phyloP scores from a whole-genome alignment of 306 rosid genomes.

The Vigna nakashimae region DNA sequence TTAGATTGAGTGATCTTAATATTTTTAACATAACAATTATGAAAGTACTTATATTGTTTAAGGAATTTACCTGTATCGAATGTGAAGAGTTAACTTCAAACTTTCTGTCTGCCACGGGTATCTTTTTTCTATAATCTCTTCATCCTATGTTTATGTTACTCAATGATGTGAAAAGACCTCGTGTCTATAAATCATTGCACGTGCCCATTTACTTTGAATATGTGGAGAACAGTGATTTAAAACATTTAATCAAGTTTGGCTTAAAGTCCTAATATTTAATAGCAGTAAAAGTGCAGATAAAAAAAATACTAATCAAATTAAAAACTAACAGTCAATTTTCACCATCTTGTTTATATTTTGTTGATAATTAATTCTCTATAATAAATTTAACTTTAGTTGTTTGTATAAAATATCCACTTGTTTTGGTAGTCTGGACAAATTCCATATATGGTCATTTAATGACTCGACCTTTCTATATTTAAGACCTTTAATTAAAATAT shows the following conservation, averaged over 20 bases:
- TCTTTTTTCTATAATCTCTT: conserved; percentile 19
- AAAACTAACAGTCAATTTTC: too few species aligned
- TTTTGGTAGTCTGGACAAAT: too few species aligned
- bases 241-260: not conserved
- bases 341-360: too few species aligned
- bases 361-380: too few species aligned
- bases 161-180: not conserved
- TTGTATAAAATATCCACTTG: too few species aligned
- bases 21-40: too few species aligned
- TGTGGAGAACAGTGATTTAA: too few species aligned
- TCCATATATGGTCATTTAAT: not conserved
- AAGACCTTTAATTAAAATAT: not conserved
- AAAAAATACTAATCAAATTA: too few species aligned
- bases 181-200: not conserved
- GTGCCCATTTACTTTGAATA: not conserved
- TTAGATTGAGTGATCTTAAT: too few species aligned
- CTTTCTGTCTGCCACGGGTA: not conserved
- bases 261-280: not conserved
- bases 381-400: too few species aligned
- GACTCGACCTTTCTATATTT: not conserved
- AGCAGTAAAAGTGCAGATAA: not conserved
- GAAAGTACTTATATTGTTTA: too few species aligned
- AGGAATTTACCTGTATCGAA: not conserved
- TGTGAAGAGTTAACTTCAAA: not conserved
- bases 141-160: not conserved